Evolutionary conservation across 129 eudicot species (phyloP), one percentile per base, ranked within the genome.

Genomic region (Logfia minima): DNA sequence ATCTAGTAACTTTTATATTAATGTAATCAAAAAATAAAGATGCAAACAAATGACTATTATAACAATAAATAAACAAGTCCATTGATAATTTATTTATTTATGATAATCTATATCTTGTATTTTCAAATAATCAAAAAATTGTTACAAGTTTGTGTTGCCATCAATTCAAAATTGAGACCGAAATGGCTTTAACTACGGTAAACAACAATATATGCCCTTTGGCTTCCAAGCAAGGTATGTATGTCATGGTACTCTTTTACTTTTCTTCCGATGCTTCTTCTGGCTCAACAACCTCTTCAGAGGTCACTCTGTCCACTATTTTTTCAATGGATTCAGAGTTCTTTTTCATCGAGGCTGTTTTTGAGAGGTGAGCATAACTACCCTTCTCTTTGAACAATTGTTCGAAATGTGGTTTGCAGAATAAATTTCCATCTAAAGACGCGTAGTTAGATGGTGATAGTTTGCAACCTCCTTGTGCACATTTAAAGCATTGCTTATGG

Each of bases 311-410:
- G 22, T 66, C 80, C 22, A 41, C 75, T 35, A 70, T 13, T 56
- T 77, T 77, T 0, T 34, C 84, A 8, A 26, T 24, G 14, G 55
- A 48, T 13, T 81, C 80, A 6, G 77, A 66, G 18, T 59, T 78
- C 61, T 87, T 90, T 76, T 85, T 93, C 53, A 70, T 65, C 1
- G 90, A 76, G 31, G 87, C 41, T 8, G 90, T 72, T 71, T 92
- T 88, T 6, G 87, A 81, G 48, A 93, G 90, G 31, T 86, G 84
- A n/a, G 66, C 71, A 72, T 90, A 93, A 73, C 81, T 84, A 8
- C 97, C 97, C 71, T 85, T 93, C 68, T 93, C 96, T 78, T 93
- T 93, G 43, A 93, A 93, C 6, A 93, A 71, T 51, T 93, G 98
- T 24, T 90, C 78, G 63, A 93, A 93, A 32, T 93, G 98, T 7